A percentile compares a stretch with the other conserved stretches of the same genome.
phyloP scores from a whole-genome alignment of 805 yeast genomes.

The Kazachstania kunashirensis region DNA sequence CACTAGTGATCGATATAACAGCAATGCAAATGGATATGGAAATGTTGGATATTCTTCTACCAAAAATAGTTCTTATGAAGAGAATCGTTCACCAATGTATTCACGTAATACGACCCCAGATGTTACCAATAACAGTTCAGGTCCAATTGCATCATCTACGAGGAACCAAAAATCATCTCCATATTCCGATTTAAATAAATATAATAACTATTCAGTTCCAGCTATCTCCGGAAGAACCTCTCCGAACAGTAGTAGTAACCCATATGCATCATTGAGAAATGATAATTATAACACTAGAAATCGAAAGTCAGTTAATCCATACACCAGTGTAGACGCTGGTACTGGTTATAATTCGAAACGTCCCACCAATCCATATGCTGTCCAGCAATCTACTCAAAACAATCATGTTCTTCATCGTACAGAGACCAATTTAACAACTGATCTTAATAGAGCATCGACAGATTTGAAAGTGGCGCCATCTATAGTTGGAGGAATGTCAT shows the following conservation, averaged over 20 bases:
- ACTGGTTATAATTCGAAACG: background rate
- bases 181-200: background rate
- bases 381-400: too few species aligned
- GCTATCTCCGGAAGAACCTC: background rate
- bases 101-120: constrained; percentile 1
- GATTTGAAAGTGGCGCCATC: constrained; percentile 2
- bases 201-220: background rate
- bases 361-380: constrained; percentile 6
- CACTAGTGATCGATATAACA: too few species aligned
- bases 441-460: constrained; percentile 2
- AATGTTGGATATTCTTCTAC: too few species aligned
- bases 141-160: constrained; percentile 1
- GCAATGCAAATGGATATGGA: too few species aligned
- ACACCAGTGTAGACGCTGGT: constrained; percentile 5
- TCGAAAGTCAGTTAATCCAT: constrained; percentile 4
- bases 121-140: background rate
- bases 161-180: background rate
- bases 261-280: constrained; percentile 5
- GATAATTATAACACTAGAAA: constrained; percentile 1
- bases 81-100: constrained; percentile 1
- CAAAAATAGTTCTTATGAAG: background rate
- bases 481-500: background rate
- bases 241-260: background rate
- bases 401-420: constrained; percentile 1
- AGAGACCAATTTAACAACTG: constrained; percentile 1